Evolutionary conservation across 2,329 filamentous ascomycete genomes (phyloP).

Genomic region (Xylariales sp.): DNA sequence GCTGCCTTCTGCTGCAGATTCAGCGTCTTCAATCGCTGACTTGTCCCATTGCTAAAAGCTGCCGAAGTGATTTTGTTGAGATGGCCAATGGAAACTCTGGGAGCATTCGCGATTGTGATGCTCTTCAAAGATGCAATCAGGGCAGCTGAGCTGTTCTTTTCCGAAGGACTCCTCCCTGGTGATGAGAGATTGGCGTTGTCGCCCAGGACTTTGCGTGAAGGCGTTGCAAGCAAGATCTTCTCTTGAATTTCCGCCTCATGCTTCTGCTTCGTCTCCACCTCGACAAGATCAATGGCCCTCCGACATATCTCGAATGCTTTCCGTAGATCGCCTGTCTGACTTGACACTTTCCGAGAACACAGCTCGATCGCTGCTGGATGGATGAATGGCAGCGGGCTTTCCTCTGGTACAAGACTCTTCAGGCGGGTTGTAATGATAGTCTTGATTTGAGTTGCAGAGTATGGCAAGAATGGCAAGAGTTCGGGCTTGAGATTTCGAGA

Average conservation of each 20-base stretch:
- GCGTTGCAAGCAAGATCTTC: conserved; percentile 53
- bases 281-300: conserved; percentile 82
- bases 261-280: conserved; percentile 74
- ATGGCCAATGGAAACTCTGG: conserved; percentile 83
- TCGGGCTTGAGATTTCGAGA: conserved; percentile 86
- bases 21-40: conserved; percentile 76
- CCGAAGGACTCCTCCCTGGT: conserved; percentile 32
- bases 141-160: conserved; percentile 41
- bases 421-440: conserved; percentile 81
- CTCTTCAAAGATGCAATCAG: conserved; percentile 51
- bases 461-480: conserved; percentile 87
- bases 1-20: conserved; percentile 97
- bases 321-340: conserved; percentile 87
- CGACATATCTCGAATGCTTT: conserved; percentile 95
- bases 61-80: conserved; percentile 87
- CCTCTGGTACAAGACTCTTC: conserved; percentile 62
- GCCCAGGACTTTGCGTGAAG: conserved; percentile 70
- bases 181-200: conserved; percentile 76
- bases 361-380: conserved; percentile 92
- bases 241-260: conserved; percentile 60
- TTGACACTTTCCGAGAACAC: conserved; percentile 89
- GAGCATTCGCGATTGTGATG: conserved; percentile 73
- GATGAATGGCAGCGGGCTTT: conserved; percentile 71
- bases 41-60: conserved; percentile 84
- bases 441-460: conserved; percentile 82